Evolutionary conservation across 208 protist species (phyloP).

Genomic region (Phytomonas sp.): DNA sequence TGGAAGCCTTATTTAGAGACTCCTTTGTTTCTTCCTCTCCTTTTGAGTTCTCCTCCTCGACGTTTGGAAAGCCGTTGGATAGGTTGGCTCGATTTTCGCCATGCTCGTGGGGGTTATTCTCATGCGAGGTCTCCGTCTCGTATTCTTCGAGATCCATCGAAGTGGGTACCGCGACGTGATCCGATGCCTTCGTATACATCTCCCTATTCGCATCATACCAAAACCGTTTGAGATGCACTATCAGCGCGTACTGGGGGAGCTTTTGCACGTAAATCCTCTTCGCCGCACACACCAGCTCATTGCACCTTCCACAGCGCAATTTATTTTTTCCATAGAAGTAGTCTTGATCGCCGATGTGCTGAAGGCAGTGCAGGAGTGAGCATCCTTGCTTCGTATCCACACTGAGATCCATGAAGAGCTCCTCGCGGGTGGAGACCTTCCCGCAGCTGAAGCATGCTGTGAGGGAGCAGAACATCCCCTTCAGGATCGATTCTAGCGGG

Average conservation of each 20-base stretch:
- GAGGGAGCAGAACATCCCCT: conserved; percentile 65
- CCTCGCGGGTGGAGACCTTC: conserved; percentile 37
- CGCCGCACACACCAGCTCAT: conserved; percentile 49
- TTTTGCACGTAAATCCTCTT: conserved; percentile 77
- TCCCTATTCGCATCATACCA: conserved; percentile 71
- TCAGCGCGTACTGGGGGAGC: conserved; percentile 75
- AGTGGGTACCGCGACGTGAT: conserved; percentile 83
- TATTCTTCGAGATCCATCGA: conserved; percentile 85
- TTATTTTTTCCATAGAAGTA: conserved; percentile 78
- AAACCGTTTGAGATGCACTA: conserved; percentile 90
- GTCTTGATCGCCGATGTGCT: conserved; percentile 67
- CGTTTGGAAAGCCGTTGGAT: not conserved
- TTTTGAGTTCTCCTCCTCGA: not conserved
- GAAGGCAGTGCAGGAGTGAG: conserved; percentile 73
- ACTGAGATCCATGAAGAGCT: conserved; percentile 82
- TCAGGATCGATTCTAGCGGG: conserved; percentile 65
- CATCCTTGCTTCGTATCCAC: conserved; percentile 68
- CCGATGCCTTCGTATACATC: conserved; percentile 64
- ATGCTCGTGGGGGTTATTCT: conserved; percentile 4
- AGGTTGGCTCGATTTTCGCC: not conserved
- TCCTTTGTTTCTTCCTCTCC: not conserved
- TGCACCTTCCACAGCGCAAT: conserved; percentile 76
- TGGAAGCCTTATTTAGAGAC: not conserved
- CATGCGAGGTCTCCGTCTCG: conserved; percentile 21
- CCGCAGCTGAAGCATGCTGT: conserved; percentile 76